A percentile compares a stretch with the other conserved stretches of the same genome.
Conservation (phyloP, 352 stramenopile species). For the Phytophthora agathidicida region DNA sequence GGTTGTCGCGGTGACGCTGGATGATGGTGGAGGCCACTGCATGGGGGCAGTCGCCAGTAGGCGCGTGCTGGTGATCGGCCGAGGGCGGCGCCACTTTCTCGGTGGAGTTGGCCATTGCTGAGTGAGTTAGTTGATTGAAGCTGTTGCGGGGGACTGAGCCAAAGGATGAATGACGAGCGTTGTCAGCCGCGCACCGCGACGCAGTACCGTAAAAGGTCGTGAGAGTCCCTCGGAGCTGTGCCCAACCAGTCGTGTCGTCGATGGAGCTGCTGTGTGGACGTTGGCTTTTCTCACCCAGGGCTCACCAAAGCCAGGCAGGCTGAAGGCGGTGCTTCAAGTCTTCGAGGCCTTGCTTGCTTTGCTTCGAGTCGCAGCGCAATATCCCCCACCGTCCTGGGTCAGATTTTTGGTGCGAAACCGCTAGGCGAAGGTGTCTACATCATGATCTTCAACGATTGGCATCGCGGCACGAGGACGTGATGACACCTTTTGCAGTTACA, state of each 20-base stretch:
- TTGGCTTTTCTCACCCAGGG: constrained; percentile 15
- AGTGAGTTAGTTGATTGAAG: neutral
- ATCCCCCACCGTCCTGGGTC: too few relatives aligned
- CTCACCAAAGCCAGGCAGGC: constrained; percentile 1
- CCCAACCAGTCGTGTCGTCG: constrained; percentile 12
- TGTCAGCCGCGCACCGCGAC: neutral
- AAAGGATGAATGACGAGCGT: constrained; percentile 28
- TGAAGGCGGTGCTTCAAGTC: neutral
- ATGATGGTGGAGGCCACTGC: constrained; percentile 54
- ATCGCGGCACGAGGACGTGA: constrained; percentile 19
- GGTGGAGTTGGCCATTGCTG: constrained; percentile 24
- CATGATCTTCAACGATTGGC: constrained; percentile 29
- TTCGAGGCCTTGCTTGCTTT: neutral
- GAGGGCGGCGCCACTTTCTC: constrained; percentile 12
- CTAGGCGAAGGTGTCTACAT: neutral
- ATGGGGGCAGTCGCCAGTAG: constrained; percentile 17
- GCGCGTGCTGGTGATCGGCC: constrained; percentile 23
- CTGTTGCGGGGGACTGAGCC: constrained; percentile 1
- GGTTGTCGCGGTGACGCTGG: constrained; percentile 53
- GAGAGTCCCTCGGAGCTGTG: constrained; percentile 5
- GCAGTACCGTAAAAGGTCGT: constrained; percentile 22
- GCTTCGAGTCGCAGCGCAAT: too few relatives aligned
- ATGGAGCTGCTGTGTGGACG: neutral
- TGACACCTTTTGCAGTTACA: constrained; percentile 4
- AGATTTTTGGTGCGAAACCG: constrained; percentile 29